These are phyloP conservation scores for Gossypium turneri DNA, from an alignment of 345 rosid genomes.

Conservation along the genomic window DNA sequence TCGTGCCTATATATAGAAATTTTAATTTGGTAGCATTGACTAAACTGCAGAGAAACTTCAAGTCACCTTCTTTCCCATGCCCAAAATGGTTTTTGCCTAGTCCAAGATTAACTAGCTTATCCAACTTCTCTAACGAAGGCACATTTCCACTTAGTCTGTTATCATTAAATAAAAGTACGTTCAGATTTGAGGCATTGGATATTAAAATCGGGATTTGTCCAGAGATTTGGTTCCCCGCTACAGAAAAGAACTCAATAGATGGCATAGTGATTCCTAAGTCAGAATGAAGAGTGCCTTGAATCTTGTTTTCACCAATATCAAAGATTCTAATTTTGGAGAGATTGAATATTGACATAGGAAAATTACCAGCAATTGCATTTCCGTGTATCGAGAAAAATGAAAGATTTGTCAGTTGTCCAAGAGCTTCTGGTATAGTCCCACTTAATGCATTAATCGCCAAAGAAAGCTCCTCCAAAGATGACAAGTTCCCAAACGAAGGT, in stretches of 20 bases:
- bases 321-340: neutral
- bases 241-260: neutral
- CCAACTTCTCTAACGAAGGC: slow-evolving; percentile 4
- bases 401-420: neutral
- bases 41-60: neutral
- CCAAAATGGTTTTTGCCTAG: neutral
- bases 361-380: neutral
- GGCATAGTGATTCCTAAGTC: neutral
- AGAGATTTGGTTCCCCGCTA: neutral
- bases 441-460: neutral
- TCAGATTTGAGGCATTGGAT: slow-evolving; percentile 11
- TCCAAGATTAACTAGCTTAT: neutral
- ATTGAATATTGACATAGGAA: slow-evolving; percentile 1
- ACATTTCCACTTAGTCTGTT: slow-evolving; percentile 5
- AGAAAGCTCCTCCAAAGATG: neutral
- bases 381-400: neutral
- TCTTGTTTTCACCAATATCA: neutral
- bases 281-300: neutral
- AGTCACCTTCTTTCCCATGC: neutral
- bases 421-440: neutral
- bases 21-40: neutral
- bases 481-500: neutral
- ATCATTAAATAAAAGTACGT: neutral
- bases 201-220: slow-evolving; percentile 5
- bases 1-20: neutral